Evolutionary conservation across 208 protist species (phyloP), one percentile per base, ranked within the genome.

Genomic region (Perkinsela sp.): DNA sequence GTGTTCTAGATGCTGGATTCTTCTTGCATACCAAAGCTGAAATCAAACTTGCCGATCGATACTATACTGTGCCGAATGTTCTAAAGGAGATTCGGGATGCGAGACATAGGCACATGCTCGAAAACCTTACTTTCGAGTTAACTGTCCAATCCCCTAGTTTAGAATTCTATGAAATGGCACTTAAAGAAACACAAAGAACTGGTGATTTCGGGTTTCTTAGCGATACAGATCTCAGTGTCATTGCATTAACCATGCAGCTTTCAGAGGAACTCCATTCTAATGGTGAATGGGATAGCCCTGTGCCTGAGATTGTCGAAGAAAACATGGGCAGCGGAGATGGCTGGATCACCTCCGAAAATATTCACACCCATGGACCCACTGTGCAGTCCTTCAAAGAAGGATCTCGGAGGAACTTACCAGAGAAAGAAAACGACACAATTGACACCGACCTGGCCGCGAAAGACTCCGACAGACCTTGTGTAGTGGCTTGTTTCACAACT

Each of bases 331-430:
- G 80, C 31, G 83, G 88, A 30, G 84, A 77, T 0, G 86, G 82
- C 2, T 94, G 90, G 88, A 93, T 94, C 68, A 94, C 90, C 0
- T 85, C 86, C 15, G 84, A 84, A 67, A 94, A 94, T 73, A 85
- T 93, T 66, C 74, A 84, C 67, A 22, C 75, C 0, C 32, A 29
- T 32, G 1, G 28, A 29, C 67, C 2, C 30, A n/a, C 29, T 30
- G 13, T 40, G 22, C 65, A 48, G 65, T 72, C 1, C n/a, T n/a
- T n/a, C n/a, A n/a, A n/a, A n/a, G n/a, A n/a, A n/a, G n/a, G n/a
- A n/a, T n/a, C n/a, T n/a, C n/a, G n/a, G n/a, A n/a, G n/a, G n/a
- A n/a, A n/a, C n/a, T 57, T 40, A 29, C 28, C 67, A 2, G 22
- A n/a, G 67, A 71, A 29, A 16, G 13, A 15, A 6, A 28, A 30